Conservation (phyloP, 2,329 filamentous ascomycete genomes). For the Fusarium sp. region DNA sequence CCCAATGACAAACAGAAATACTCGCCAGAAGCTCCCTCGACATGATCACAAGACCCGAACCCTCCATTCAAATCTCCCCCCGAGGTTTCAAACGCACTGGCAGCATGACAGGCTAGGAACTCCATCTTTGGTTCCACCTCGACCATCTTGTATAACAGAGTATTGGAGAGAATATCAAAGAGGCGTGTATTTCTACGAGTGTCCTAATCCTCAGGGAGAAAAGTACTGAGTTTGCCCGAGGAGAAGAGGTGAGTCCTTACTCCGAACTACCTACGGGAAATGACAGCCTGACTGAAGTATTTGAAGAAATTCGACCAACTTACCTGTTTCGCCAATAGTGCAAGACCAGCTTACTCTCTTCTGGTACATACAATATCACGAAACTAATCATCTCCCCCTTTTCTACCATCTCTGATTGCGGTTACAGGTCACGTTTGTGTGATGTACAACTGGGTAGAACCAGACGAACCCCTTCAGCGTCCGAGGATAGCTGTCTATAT, state of each 20-base stretch:
- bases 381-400: neutral
- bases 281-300: neutral
- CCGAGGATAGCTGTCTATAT: neutral
- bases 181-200: conserved; percentile 18
- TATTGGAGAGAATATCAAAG: conserved; percentile 25
- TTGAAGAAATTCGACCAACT: neutral
- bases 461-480: neutral
- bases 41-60: neutral
- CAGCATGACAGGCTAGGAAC: neutral
- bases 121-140: conserved; percentile 20
- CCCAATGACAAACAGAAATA: neutral
- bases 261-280: neutral
- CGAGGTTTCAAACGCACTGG: conserved; percentile 14
- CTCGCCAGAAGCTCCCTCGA: conserved; percentile 24
- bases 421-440: neutral
- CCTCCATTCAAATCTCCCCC: conserved; percentile 26
- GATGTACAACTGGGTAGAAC: neutral
- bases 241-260: neutral
- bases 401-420: neutral
- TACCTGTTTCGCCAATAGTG: neutral
- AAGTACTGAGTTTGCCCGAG: conserved; percentile 20
- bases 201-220: conserved; percentile 31
- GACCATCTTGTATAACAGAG: conserved; percentile 19
- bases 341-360: neutral
- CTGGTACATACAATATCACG: too few relatives aligned